phyloP scores from a whole-genome alignment of 129 eudicot species.

The Artemisia tridentata region DNA sequence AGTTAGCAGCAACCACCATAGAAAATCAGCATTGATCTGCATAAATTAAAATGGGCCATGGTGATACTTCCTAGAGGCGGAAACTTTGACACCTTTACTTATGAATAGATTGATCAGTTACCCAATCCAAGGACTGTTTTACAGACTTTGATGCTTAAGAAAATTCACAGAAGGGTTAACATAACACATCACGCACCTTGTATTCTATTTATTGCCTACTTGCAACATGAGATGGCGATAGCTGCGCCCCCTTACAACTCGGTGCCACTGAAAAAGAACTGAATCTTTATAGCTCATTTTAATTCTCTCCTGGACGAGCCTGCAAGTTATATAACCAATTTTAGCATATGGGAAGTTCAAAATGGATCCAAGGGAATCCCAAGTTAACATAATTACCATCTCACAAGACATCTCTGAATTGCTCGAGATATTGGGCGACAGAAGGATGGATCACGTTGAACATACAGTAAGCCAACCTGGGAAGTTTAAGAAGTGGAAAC shows the following conservation, averaged over 20 bases:
- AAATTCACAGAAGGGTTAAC: not conserved
- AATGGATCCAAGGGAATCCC: not conserved
- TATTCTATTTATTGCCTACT: conserved; percentile 58
- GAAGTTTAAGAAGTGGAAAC: conserved; percentile 10
- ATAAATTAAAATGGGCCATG: conserved; percentile 18
- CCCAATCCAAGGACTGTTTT: too few relatives aligned
- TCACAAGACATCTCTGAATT: conserved; percentile 86
- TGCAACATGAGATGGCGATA: conserved; percentile 90
- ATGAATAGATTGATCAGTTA: not conserved
- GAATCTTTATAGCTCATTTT: conserved; percentile 42
- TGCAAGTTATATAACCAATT: conserved; percentile 23
- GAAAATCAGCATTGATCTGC: conserved; percentile 4
- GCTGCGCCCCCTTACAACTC: conserved; percentile 77
- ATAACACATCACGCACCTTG: conserved; percentile 30
- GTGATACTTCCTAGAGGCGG: not conserved
- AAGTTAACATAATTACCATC: conserved; percentile 59
- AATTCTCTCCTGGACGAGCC: conserved; percentile 86
- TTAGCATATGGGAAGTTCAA: conserved; percentile 26
- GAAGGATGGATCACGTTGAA: conserved; percentile 85
- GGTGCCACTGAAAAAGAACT: conserved; percentile 62
- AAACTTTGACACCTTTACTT: conserved; percentile 6
- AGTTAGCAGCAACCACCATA: not conserved
- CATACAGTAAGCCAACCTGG: conserved; percentile 89
- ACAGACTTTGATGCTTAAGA: not conserved
- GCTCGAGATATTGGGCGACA: conserved; percentile 85